A percentile compares a stretch with the other conserved stretches of the same genome.
These are phyloP conservation scores for Penicillium freii DNA, from an alignment of 2,329 filamentous ascomycete species.

Conservation along the genomic window DNA sequence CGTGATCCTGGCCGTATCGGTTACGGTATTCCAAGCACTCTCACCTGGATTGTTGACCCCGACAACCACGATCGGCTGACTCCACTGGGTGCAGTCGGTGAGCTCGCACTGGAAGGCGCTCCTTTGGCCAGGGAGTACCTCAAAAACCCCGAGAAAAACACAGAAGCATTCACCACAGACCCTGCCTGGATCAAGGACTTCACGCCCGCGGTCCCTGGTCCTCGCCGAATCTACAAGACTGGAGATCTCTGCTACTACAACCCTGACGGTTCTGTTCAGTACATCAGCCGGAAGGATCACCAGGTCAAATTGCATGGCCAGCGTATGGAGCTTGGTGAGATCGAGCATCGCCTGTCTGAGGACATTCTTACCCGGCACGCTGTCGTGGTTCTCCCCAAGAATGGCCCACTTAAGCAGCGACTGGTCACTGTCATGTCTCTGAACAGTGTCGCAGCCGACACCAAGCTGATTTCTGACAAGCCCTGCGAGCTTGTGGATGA, in stretches of 20 bases:
- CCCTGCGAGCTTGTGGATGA: conserved; percentile 35
- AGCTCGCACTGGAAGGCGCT: conserved; percentile 41
- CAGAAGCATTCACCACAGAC: conserved; percentile 28
- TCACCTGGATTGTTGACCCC: conserved; percentile 38
- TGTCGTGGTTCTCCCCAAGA: conserved; percentile 46
- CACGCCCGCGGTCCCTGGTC: conserved; percentile 6
- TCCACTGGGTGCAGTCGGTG: conserved; percentile 39
- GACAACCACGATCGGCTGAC: conserved; percentile 32
- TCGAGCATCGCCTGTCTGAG: conserved; percentile 40
- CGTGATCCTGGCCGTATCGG: conserved; percentile 28
- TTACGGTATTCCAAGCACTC: conserved; percentile 27
- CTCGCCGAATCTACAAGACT: conserved; percentile 30
- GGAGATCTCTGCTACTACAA: conserved; percentile 36
- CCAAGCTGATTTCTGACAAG: conserved; percentile 30
- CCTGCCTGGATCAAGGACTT: conserved; percentile 29
- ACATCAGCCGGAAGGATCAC: conserved; percentile 61
- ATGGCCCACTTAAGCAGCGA: conserved; percentile 44
- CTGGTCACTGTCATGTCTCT: conserved; percentile 47
- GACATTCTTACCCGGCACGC: conserved; percentile 38
- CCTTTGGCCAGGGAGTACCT: conserved; percentile 43
- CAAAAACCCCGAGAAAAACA: conserved; percentile 38
- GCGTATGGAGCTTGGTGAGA: conserved; percentile 60
- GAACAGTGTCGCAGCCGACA: conserved; percentile 24
- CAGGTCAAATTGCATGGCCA: conserved; percentile 67
- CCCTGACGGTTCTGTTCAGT: conserved; percentile 35